Evolutionary conservation across 257 asterid genomes (phyloP), one percentile per base, ranked within the genome.

Genomic region (Penstemon eatonii): DNA sequence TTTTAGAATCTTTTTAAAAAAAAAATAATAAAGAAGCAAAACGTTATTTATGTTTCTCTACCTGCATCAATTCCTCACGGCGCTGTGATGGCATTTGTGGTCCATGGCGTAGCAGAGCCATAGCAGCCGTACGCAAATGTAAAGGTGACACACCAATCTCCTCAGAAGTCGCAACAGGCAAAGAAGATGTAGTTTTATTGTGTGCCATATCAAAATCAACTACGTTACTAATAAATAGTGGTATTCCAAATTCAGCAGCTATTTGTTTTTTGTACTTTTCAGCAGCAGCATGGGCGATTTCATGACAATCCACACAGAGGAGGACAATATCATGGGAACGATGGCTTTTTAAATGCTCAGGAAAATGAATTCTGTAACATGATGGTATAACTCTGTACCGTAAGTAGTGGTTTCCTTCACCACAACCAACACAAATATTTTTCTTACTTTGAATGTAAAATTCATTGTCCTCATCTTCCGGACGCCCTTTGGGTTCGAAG

Each of bases 401-500:
- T 66, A 93, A 81, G 75, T 93, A 93, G 83, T 93, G 99, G 77
- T 86, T 89, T 69, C 91, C 97, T 85, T 93, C 96, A 69, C 99
- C 99, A 83, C 99, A 93, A 62, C 96, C 85, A 55, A 93, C 99
- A 75, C 99, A 93, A 19, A 93, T 93, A 65, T 93, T 93, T 83
- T 86, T 88, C 91, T 92, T 93, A 78, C 95, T 93, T 76, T 88
- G 99, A 68, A 93, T 84, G 78, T 93, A 93, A 72, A 93, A 93
- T 79, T 85, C 96, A 56, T 90, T 93, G 66, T 85, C 99, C 82
- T 90, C 99, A 68, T 93, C 99, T 81, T 93, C 99, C 40, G 97
- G 99, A 13, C 97, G 96, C 39, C 99, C 99, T 80, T 90, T 93
- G 68, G 99, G 99, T 82, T 93, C 99, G 67, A 93, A 93, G 66